Base-by-base conservation (phyloP, 2,329 filamentous ascomycete species). In the Alternaria ethzedia region DNA sequence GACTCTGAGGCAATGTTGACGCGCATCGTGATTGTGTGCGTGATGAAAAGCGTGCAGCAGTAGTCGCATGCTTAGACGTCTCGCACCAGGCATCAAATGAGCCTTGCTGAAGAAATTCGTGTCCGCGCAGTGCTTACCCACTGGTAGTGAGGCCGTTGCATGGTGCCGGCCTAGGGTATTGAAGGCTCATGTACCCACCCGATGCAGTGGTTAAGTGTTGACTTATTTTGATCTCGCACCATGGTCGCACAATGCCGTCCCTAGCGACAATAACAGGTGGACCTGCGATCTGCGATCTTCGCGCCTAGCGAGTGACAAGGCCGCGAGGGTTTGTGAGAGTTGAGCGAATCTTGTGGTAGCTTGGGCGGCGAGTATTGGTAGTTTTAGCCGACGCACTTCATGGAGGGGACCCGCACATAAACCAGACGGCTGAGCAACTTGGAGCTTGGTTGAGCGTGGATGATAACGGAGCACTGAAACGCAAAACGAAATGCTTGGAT, bases 321-420 rank as follows among this genome's bases (percentile, higher is more conserved):
- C 30, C 28, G 49, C 13, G 30, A 52, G 23, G 36, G 43, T 52
- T n/a, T 11, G 46, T 46, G 41, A 23, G 25, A 30, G 17, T 46
- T 30, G 9, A 32, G 36, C 30, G 13, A 13, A 28, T 25, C 26
- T 30, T 25, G 25, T 23, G 41, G 25, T 30, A 30, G 41, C 25
- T 46, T 56, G 49, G 20, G 49, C 49, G 30, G 49, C 45, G 10
- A 21, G 25, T 56, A 44, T 54, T 44, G 21, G 36, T 36, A 41
- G 52, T 44, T 54, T 26, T 43, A 43, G 50, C 32, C 36, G 51
- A 32, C 51, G 32, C 51, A 54, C 51, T 25, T 20, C 4, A 43
- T 23, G 26, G 55, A 50, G 60, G 60, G 55, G 60, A 59, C 21
- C 54, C 59, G 55, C 36, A 46, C 8, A 32, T 9, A 21, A 30